These are phyloP conservation scores for Colletotrichum graminicola DNA, from an alignment of 2,329 filamentous ascomycete genomes.

Conservation along the genomic window DNA sequence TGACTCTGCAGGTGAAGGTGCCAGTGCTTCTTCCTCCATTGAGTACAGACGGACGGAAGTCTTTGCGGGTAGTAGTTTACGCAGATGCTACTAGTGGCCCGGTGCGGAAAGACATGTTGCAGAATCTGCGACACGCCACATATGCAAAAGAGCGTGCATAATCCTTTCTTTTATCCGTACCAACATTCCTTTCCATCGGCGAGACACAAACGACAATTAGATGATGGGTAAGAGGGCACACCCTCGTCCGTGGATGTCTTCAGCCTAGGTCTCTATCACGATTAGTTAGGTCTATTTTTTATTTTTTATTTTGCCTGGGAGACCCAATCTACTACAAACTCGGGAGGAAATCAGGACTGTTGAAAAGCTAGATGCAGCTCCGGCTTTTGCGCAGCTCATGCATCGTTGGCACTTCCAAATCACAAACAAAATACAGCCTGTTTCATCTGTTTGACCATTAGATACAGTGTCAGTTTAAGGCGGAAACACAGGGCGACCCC, in stretches of 20 bases:
- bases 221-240: neutral
- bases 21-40: neutral
- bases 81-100: slow-evolving; percentile 28
- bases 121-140: slow-evolving; percentile 41
- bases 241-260: neutral
- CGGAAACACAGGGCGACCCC: slow-evolving; percentile 26
- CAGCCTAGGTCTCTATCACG: slow-evolving; percentile 26
- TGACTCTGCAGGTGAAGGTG: neutral
- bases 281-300: slow-evolving; percentile 10
- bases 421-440: slow-evolving; percentile 19
- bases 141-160: slow-evolving; percentile 30
- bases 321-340: neutral
- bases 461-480: slow-evolving; percentile 24
- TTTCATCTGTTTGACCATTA: slow-evolving; percentile 15
- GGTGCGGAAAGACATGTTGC: slow-evolving; percentile 37
- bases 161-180: slow-evolving; percentile 15
- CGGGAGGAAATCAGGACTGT: neutral
- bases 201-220: slow-evolving; percentile 9
- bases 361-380: neutral
- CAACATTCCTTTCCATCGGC: slow-evolving; percentile 10
- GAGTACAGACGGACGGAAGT: neutral
- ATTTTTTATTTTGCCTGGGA: slow-evolving; percentile 9
- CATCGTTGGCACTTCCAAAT: neutral
- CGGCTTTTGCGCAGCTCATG: neutral
- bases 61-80: neutral